phyloP scores from a whole-genome alignment of 2,329 filamentous ascomycete genomes.

The Nemania sp. region DNA sequence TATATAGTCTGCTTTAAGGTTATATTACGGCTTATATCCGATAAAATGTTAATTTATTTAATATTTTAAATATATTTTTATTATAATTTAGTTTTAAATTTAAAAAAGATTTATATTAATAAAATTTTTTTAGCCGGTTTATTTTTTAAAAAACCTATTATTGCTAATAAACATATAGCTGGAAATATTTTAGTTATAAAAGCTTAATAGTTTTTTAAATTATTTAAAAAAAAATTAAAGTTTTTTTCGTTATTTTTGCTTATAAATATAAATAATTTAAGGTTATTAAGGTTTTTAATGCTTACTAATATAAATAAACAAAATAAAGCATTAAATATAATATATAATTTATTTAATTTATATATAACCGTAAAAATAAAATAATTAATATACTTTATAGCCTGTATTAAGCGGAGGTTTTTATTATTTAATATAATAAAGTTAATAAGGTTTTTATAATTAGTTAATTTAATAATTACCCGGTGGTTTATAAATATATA shows the following conservation, averaged over 20 bases:
- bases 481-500: constrained; percentile 14
- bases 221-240: background rate
- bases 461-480: constrained; percentile 10
- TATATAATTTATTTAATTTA: constrained; percentile 10
- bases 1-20: background rate
- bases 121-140: no score
- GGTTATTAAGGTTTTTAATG: background rate
- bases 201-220: no score
- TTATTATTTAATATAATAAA: constrained; percentile 15
- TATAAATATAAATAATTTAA: background rate
- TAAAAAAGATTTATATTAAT: background rate
- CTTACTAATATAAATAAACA: background rate
- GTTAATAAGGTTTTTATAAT: constrained; percentile 10
- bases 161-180: no score
- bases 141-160: no score
- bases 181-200: no score
- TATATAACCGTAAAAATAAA: constrained; percentile 2
- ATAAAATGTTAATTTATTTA: constrained; percentile 9
- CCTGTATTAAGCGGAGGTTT: constrained; percentile 1
- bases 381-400: constrained; percentile 17
- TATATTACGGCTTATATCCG: background rate
- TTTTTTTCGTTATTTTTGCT: background rate
- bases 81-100: background rate
- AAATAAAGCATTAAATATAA: constrained; percentile 14
- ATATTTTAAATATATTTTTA: constrained; percentile 12